These are phyloP conservation scores for Corniculantispora saksenae DNA, from an alignment of 2,329 filamentous ascomycete genomes.

Conservation along the genomic window DNA sequence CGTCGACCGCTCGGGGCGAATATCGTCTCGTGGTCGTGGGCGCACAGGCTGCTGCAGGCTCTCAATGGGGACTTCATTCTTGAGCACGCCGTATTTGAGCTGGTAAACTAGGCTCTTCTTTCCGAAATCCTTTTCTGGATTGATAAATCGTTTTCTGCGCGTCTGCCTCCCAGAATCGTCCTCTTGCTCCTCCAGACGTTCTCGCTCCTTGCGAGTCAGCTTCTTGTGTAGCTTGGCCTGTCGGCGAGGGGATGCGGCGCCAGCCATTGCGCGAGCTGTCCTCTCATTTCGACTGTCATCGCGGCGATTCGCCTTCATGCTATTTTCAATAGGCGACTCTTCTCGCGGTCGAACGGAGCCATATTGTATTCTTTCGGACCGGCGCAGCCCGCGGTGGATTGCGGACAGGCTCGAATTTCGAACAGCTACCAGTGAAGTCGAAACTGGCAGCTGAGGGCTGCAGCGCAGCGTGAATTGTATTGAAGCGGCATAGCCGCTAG, in stretches of 20 bases:
- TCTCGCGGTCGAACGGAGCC: slow-evolving; percentile 23
- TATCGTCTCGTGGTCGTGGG: slow-evolving; percentile 14
- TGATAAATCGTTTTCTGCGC: slow-evolving; percentile 53
- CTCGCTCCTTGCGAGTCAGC: slow-evolving; percentile 43
- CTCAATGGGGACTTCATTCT: slow-evolving; percentile 31
- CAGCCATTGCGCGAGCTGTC: slow-evolving; percentile 32
- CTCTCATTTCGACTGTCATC: slow-evolving; percentile 13
- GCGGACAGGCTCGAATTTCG: slow-evolving; percentile 56
- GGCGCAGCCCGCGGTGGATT: slow-evolving; percentile 66
- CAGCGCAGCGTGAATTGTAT: not conserved
- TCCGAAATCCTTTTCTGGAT: slow-evolving; percentile 51
- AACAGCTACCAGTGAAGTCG: slow-evolving; percentile 16
- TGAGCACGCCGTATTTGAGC: slow-evolving; percentile 48
- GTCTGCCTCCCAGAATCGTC: slow-evolving; percentile 41
- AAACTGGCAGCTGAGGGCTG: not conserved
- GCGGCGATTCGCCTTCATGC: slow-evolving; percentile 1
- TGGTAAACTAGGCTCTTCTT: slow-evolving; percentile 58
- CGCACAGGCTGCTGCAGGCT: slow-evolving; percentile 30
- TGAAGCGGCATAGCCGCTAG: slow-evolving; percentile 17
- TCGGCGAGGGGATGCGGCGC: slow-evolving; percentile 32
- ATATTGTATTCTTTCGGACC: slow-evolving; percentile 40
- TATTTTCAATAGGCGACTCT: not conserved
- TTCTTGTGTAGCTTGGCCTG: slow-evolving; percentile 54
- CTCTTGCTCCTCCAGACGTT: slow-evolving; percentile 29
- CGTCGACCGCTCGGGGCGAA: not conserved